These are phyloP conservation scores for Colletotrichum sublineola DNA, from an alignment of 2,329 filamentous ascomycete species.

Conservation along the genomic window DNA sequence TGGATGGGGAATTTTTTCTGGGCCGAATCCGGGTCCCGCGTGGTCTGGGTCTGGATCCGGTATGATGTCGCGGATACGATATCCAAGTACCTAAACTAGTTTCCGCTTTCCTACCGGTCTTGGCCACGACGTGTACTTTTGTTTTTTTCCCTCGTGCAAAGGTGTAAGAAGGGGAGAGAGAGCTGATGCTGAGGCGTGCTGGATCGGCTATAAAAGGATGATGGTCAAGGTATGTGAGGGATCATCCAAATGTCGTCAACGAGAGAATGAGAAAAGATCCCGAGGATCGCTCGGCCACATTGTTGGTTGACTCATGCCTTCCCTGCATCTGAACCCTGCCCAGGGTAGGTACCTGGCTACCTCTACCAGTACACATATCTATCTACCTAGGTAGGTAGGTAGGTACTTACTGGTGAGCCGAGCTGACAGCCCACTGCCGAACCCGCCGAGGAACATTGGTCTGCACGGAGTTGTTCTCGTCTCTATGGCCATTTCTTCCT, in stretches of 20 bases:
- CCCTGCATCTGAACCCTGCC: constrained; percentile 8
- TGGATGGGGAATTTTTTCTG: constrained; percentile 9
- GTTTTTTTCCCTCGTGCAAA: neutral
- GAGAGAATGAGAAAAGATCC: neutral
- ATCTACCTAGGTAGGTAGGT: too few species aligned
- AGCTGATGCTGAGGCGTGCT: neutral
- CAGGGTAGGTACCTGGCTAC: too few species aligned
- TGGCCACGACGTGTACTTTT: neutral
- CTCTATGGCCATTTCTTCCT: neutral
- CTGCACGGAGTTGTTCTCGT: constrained; percentile 21
- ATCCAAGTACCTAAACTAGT: neutral
- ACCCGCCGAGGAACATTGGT: constrained; percentile 17
- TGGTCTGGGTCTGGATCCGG: neutral
- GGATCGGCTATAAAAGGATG: neutral
- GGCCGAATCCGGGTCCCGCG: neutral
- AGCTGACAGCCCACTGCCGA: neutral
- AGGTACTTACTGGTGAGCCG: too few species aligned
- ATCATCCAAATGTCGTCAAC: constrained; percentile 11
- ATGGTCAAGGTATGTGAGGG: neutral
- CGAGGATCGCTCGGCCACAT: constrained; percentile 14
- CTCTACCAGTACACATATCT: too few species aligned
- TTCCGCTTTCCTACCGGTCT: neutral
- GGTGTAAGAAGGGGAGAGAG: too few species aligned
- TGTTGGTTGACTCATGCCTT: constrained; percentile 33
- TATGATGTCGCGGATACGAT: neutral